These are phyloP conservation scores for Aquilaria sinensis DNA, from an alignment of 345 rosid species.

Conservation along the genomic window DNA sequence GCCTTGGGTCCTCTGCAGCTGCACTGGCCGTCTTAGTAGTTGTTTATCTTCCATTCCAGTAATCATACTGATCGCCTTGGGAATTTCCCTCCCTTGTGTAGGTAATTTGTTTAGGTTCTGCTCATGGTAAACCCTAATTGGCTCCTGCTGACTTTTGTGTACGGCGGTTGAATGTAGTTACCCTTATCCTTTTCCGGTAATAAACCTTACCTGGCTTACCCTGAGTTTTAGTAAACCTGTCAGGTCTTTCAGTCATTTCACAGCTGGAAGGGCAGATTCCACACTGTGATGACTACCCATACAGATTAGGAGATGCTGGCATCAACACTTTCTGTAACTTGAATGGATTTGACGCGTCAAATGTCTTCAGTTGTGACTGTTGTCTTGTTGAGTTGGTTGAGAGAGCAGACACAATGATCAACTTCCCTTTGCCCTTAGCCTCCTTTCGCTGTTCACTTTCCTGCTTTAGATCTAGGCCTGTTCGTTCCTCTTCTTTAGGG, in stretches of 20 bases:
- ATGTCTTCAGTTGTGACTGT: conserved; percentile 1
- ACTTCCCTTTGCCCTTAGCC: neutral
- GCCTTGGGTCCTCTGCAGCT: neutral
- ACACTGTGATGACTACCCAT: neutral
- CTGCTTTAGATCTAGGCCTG: neutral
- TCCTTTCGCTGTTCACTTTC: neutral
- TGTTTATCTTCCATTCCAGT: neutral
- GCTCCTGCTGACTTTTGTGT: conserved; percentile 1
- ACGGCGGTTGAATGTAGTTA: neutral
- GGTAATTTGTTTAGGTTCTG: neutral
- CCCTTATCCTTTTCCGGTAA: neutral
- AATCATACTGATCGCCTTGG: neutral
- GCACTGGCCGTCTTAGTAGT: neutral
- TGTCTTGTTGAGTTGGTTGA: neutral
- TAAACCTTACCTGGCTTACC: conserved; percentile 8
- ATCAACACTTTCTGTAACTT: neutral
- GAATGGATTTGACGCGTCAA: neutral
- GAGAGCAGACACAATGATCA: conserved; percentile 11
- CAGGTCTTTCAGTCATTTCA: neutral
- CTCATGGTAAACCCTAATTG: neutral
- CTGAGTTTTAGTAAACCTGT: neutral
- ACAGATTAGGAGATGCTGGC: conserved; percentile 3
- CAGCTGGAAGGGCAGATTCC: neutral
- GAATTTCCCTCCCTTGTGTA: neutral
- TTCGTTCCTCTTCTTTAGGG: too few relatives aligned